Base-by-base conservation (phyloP, 2,329 filamentous ascomycete genomes). In the Hypoxylon sp. region DNA sequence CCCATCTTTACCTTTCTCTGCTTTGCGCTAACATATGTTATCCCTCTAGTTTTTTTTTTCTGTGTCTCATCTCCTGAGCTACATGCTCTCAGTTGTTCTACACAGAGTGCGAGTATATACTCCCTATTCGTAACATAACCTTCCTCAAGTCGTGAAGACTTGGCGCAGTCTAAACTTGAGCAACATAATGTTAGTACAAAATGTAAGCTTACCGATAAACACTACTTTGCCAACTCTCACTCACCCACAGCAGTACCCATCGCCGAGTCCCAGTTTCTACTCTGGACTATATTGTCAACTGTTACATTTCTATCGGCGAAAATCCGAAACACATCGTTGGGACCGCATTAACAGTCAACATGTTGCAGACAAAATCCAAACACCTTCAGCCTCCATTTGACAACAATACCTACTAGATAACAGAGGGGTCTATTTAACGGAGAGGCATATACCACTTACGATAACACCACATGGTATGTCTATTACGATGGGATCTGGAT, bases 401-500 rank as follows among this genome's bases (percentile, higher is more conserved):
- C 17, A 9, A 44, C 17, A 22, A n/a, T 19, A 22, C 39, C 9
- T 19, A 44, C 17, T n/a, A 3, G 8, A 22, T 11, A 17, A 11
- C 17, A 3, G 17, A 19, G 39, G 10, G 10, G 3, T 17, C 39
- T 44, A 22, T 44, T 44, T 5, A 17, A 22, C 9, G n/a, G 17
- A 44, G 39, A 44, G 39, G 6, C 39, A 19, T 44, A n/a, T 17
- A 22, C n/a, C 3, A 19, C 9, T 44, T 6, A 19, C 39, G 5
- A 44, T 11, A 44, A 42, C 3, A 1, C 17, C 26, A 33, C n/a
- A 6, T 17, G 29, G n/a, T 53, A 29, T 19, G 10, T 52, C 33
- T 39, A 22, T 51, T 11, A 42, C 48, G 35, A 33, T 33, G 14
- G 22, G 19, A 33, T 24, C 35, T 60, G 22, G 8, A 60, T 62